These are phyloP conservation scores for Chalciporus piperatus DNA, from an alignment of 768 basidiomycete species.

Conservation along the genomic window DNA sequence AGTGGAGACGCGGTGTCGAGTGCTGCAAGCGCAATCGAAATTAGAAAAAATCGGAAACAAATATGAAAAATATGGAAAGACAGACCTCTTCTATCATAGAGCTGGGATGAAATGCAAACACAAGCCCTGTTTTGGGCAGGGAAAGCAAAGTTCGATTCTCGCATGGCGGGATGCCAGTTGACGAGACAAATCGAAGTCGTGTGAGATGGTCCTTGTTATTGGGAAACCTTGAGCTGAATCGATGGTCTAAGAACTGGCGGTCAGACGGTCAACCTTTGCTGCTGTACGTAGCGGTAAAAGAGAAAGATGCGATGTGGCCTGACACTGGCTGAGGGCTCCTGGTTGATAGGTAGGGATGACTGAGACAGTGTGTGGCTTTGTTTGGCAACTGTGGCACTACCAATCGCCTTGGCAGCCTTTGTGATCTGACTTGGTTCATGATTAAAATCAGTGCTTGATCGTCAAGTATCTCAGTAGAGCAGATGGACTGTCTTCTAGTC, in stretches of 20 bases:
- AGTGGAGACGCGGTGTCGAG: slow-evolving; percentile 56
- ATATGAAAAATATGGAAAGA: too few relatives aligned
- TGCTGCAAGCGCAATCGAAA: slow-evolving; percentile 6
- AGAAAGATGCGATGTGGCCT: slow-evolving; percentile 16
- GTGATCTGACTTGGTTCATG: background rate
- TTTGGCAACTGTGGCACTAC: slow-evolving; percentile 30
- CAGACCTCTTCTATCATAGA: slow-evolving; percentile 79
- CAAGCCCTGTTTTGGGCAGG: slow-evolving; percentile 93
- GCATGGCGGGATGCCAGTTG: slow-evolving; percentile 51
- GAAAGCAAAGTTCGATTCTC: slow-evolving; percentile 94
- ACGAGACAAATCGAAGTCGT: slow-evolving; percentile 19
- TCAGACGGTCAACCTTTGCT: background rate
- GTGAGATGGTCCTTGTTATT: slow-evolving; percentile 4
- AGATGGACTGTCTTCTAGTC: too few relatives aligned
- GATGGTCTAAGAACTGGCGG: background rate
- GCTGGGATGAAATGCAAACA: slow-evolving; percentile 89
- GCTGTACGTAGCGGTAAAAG: slow-evolving; percentile 2
- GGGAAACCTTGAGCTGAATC: background rate
- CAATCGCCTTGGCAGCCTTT: background rate
- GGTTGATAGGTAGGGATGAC: slow-evolving; percentile 33
- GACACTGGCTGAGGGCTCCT: slow-evolving; percentile 17
- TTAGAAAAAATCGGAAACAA: too few relatives aligned
- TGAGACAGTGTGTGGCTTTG: slow-evolving; percentile 28
- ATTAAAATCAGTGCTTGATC: background rate
- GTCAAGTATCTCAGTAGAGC: too few relatives aligned